These are phyloP conservation scores for Penicillium coprophilum DNA, from an alignment of 495 filamentous ascomycete species.

Conservation along the genomic window DNA sequence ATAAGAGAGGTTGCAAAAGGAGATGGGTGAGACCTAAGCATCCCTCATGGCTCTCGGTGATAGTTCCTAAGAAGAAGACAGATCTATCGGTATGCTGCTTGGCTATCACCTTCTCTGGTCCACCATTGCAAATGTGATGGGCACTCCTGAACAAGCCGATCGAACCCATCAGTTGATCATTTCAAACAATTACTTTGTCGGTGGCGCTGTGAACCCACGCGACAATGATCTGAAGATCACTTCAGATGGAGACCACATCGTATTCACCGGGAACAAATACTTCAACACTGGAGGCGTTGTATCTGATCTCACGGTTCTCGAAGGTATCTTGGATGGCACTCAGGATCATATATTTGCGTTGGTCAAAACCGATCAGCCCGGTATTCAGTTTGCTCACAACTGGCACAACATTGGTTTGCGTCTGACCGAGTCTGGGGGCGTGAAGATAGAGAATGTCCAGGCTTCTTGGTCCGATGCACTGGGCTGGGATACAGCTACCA, in stretches of 20 bases:
- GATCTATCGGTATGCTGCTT: conserved; percentile 57
- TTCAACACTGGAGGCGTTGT: conserved; percentile 65
- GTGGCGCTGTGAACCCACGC: conserved; percentile 63
- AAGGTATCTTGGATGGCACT: conserved; percentile 55
- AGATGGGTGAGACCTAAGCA: conserved; percentile 46
- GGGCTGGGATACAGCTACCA: conserved; percentile 51
- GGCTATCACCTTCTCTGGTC: conserved; percentile 64
- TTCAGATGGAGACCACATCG: conserved; percentile 48
- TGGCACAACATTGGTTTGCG: conserved; percentile 63
- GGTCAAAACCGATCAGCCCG: conserved; percentile 51
- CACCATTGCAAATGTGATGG: conserved; percentile 55
- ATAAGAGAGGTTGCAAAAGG: conserved; percentile 59
- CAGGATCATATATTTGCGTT: conserved; percentile 60
- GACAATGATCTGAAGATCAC: conserved; percentile 57
- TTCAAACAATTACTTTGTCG: conserved; percentile 59
- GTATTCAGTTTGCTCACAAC: conserved; percentile 57
- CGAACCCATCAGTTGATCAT: conserved; percentile 52
- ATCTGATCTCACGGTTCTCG: conserved; percentile 61
- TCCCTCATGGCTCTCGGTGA: neutral
- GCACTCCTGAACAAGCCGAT: conserved; percentile 55
- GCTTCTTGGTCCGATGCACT: conserved; percentile 58
- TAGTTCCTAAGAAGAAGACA: conserved; percentile 6
- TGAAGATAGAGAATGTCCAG: conserved; percentile 54
- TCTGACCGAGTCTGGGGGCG: conserved; percentile 58
- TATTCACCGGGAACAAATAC: conserved; percentile 58